These are phyloP conservation scores for Teunomyces funiuensis DNA, from an alignment of 805 yeast species.

Conservation along the genomic window DNA sequence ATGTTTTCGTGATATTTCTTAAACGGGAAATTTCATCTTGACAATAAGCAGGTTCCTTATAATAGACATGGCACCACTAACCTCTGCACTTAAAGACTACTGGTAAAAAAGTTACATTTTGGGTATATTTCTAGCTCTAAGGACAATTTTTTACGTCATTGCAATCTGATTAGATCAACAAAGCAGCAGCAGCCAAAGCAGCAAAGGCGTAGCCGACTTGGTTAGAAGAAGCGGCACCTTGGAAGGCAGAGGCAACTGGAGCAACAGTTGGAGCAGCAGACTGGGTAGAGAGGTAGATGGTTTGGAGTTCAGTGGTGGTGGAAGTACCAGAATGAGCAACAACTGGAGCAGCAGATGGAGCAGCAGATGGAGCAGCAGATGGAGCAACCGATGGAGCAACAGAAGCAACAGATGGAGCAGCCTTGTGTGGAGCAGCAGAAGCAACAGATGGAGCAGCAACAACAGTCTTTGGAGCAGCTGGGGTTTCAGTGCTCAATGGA, in stretches of 20 bases:
- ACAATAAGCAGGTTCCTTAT: no score
- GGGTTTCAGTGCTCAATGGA: slow-evolving; percentile 19
- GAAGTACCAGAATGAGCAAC: not conserved
- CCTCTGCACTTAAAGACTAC: no score
- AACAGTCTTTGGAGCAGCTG: slow-evolving; percentile 15
- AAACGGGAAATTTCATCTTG: not conserved
- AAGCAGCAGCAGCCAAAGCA: slow-evolving; percentile 15
- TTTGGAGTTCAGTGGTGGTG: slow-evolving; percentile 6
- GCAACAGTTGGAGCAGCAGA: slow-evolving; percentile 3
- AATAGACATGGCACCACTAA: no score
- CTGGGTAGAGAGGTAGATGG: not conserved
- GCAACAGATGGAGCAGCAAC: slow-evolving; percentile 2
- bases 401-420: slow-evolving; percentile 5
- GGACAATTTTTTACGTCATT: not conserved
- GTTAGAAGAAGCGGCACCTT: slow-evolving; percentile 9
- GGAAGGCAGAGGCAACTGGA: no score
- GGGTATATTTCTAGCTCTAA: not conserved
- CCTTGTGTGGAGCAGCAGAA: slow-evolving; percentile 6
- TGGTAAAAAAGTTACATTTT: not conserved
- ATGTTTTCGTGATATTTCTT: not conserved
- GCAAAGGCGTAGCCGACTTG: slow-evolving; percentile 12
- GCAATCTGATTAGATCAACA: slow-evolving; percentile 8
- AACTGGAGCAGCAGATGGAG: not conserved
- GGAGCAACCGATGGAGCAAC: slow-evolving; percentile 1
- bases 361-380: not conserved